Evolutionary conservation across 2,329 filamentous ascomycete species (phyloP).

Genomic region (Atkinsonella hypoxylon): DNA sequence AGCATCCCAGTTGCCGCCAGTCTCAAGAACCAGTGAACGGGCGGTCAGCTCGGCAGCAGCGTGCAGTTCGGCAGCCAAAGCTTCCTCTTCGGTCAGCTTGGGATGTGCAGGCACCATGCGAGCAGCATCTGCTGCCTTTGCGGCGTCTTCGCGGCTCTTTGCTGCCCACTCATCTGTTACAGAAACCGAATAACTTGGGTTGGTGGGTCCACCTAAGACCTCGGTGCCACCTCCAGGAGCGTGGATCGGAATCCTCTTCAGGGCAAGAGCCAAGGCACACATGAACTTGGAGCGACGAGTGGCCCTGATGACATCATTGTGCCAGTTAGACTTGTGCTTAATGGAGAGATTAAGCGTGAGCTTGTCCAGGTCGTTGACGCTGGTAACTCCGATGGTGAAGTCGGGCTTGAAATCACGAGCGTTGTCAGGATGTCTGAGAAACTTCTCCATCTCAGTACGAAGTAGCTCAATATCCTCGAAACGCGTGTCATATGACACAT

Average conservation of each 20-base stretch:
- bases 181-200: constrained; percentile 71
- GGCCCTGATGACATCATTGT: constrained; percentile 72
- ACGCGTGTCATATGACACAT: constrained; percentile 72
- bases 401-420: constrained; percentile 83
- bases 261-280: constrained; percentile 75
- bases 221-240: constrained; percentile 62
- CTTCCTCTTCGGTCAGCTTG: constrained; percentile 16
- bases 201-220: constrained; percentile 50
- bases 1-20: constrained; percentile 13
- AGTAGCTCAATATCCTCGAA: constrained; percentile 85
- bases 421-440: constrained; percentile 76
- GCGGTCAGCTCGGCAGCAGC: constrained; percentile 35
- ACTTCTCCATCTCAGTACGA: constrained; percentile 71
- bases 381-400: constrained; percentile 63
- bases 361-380: constrained; percentile 80
- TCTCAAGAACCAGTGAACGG: constrained; percentile 17
- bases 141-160: constrained; percentile 47
- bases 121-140: constrained; percentile 47
- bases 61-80: constrained; percentile 26
- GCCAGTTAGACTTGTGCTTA: constrained; percentile 87
- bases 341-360: constrained; percentile 73
- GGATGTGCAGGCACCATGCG: constrained; percentile 47
- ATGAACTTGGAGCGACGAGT: constrained; percentile 89
- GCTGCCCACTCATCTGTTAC: constrained; percentile 58
- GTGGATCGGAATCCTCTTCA: constrained; percentile 80